These are phyloP conservation scores for Penicillium sp. DNA, from an alignment of 2,329 filamentous ascomycete genomes.

Conservation along the genomic window DNA sequence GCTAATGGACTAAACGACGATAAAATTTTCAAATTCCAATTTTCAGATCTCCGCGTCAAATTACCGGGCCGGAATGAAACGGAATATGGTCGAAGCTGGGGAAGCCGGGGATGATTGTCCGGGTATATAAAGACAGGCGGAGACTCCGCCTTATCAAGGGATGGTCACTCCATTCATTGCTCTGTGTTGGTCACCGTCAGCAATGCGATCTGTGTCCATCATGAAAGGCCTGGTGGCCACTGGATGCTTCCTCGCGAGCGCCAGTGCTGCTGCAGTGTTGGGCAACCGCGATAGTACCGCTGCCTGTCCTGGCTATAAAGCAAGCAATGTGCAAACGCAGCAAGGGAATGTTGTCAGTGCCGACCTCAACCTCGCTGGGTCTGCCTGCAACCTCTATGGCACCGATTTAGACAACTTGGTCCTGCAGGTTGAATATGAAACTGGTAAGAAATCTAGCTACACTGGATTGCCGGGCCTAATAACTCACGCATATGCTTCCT, in stretches of 20 bases:
- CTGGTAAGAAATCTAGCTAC: conserved; percentile 38
- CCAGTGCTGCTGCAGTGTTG: conserved; percentile 11
- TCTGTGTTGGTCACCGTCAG: neutral
- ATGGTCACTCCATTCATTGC: neutral
- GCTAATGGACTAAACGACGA: neutral
- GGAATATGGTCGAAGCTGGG: neutral
- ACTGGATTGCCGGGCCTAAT: neutral
- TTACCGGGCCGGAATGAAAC: neutral
- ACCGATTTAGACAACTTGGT: conserved; percentile 54
- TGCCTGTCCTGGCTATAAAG: conserved; percentile 37
- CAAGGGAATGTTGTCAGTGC: conserved; percentile 39
- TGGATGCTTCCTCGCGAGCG: conserved; percentile 10
- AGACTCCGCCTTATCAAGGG: neutral
- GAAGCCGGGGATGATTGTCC: neutral
- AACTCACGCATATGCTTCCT: neutral
- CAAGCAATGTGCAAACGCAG: conserved; percentile 40
- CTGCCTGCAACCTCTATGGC: conserved; percentile 59
- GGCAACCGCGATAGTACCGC: conserved; percentile 8
- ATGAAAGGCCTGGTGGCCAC: conserved; percentile 8
- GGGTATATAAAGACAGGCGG: neutral
- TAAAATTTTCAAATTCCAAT: neutral
- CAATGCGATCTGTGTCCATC: conserved; percentile 6
- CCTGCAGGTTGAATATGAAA: conserved; percentile 60
- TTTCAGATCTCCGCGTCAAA: neutral
- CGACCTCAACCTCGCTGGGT: conserved; percentile 64